Evolutionary conservation across 2,329 filamentous ascomycete species (phyloP), one percentile per base, ranked within the genome.

Genomic region (Diaporthe citriasiana): DNA sequence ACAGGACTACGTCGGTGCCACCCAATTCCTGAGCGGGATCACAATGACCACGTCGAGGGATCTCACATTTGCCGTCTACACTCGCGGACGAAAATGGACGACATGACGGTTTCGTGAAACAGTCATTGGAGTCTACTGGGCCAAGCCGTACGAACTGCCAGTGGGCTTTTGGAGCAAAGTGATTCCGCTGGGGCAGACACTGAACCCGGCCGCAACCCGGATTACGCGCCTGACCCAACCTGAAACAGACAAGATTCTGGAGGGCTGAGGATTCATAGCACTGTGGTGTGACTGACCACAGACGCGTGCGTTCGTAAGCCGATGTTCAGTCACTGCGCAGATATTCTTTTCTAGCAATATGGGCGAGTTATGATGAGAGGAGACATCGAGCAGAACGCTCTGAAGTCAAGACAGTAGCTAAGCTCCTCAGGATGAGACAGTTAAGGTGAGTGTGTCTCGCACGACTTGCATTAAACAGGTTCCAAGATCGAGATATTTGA

Each of bases 121-220:
- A 30, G 6, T 25, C 15, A 7, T 22, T 27, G 63, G 47, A 68
- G 63, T 68, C 9, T 53, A 68, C 40, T 10, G 15, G 27, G 63
- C 63, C 47, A 68, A 68, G 63, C 33, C 33, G 33, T 27, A 38
- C 30, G 63, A 35, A n/a, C n/a, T n/a, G n/a, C n/a, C n/a, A n/a
- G 45, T 53, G 22, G 47, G 8, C 15, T 10, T 13, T 15, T 27
- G 3, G 30, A n/a, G 4, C n/a, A n/a, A 33, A 15, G 15, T 27
- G 15, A 19, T 4, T 51, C 25, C 13, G 25, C 63, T 53, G 30
- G 40, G 15, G 22, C 22, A 53, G 7, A 53, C 22, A 53, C 1
- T 53, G 10, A 38, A 27, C 7, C n/a, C 8, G 30, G 27, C n/a
- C 19, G 35, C 13, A 22, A 15, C 30, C 42, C 17, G 27, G 17